phyloP scores from a whole-genome alignment of 129 eudicot genomes.

The Lactuca saligna region DNA sequence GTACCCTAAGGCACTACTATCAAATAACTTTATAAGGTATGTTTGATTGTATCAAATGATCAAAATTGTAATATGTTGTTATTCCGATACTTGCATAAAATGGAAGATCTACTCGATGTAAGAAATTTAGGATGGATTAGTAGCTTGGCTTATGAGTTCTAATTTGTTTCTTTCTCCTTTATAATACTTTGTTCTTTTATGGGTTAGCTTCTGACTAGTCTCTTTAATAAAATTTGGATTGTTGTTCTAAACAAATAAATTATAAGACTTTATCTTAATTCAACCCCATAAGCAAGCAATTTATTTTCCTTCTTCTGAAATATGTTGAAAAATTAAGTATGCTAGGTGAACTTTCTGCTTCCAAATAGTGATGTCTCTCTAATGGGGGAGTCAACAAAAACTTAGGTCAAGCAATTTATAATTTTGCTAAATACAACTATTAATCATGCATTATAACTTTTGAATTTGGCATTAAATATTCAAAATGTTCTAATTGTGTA shows the following conservation, averaged over 20 bases:
- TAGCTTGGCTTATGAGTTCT: not conserved
- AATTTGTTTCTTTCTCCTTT: too few species aligned
- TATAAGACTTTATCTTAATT: too few species aligned
- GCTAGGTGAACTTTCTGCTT: not conserved
- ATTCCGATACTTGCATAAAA: not conserved
- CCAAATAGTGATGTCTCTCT: constrained; percentile 15
- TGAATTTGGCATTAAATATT: constrained; percentile 5
- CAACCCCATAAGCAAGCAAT: not conserved
- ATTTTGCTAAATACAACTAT: constrained; percentile 3
- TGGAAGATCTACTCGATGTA: not conserved
- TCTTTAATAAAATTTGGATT: not conserved
- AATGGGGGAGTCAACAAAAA: constrained; percentile 14
- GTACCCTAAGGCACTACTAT: not conserved
- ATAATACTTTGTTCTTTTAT: too few species aligned
- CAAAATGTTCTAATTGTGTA: constrained; percentile 1
- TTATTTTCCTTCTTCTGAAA: not conserved
- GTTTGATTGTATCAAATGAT: not conserved
- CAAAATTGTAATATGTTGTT: not conserved
- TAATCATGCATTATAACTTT: constrained; percentile 7
- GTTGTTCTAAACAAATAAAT: not conserved
- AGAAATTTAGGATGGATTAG: not conserved
- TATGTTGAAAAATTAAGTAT: not conserved
- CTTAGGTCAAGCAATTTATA: constrained; percentile 7
- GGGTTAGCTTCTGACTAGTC: not conserved
- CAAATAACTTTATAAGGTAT: not conserved